Evolutionary conservation across 768 basidiomycete genomes (phyloP).

Genomic region (Chiua virens): DNA sequence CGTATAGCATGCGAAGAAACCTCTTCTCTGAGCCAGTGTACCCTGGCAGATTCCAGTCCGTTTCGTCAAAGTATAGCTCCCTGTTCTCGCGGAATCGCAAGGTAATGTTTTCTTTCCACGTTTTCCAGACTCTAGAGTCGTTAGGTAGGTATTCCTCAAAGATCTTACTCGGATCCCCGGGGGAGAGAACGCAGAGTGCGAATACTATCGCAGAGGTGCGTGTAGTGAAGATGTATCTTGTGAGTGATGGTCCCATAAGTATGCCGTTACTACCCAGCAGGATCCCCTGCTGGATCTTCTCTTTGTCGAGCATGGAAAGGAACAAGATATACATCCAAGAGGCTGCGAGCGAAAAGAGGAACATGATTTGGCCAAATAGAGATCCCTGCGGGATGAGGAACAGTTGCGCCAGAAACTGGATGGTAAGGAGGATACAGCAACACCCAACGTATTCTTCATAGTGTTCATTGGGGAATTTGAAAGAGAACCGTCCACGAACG

Average conservation of each 20-base stretch:
- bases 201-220: slow-evolving; percentile 28
- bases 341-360: slow-evolving; percentile 31
- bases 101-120: slow-evolving; percentile 22
- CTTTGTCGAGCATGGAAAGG: slow-evolving; percentile 38
- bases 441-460: slow-evolving; percentile 27
- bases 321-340: slow-evolving; percentile 37
- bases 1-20: slow-evolving; percentile 23
- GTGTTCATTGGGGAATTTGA: slow-evolving; percentile 26
- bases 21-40: slow-evolving; percentile 14
- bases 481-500: slow-evolving; percentile 31
- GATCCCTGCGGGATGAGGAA: slow-evolving; percentile 34
- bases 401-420: slow-evolving; percentile 37
- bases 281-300: slow-evolving; percentile 25
- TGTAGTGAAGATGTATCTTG: slow-evolving; percentile 26
- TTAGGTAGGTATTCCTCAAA: slow-evolving; percentile 27
- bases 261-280: slow-evolving; percentile 17
- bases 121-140: slow-evolving; percentile 30
- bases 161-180: slow-evolving; percentile 19
- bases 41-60: slow-evolving; percentile 21
- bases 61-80: slow-evolving; percentile 19
- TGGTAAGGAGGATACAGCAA: slow-evolving; percentile 30
- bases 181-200: slow-evolving; percentile 16
- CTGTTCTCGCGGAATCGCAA: slow-evolving; percentile 13
- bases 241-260: slow-evolving; percentile 20
- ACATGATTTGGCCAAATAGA: slow-evolving; percentile 37